phyloP scores from a whole-genome alignment of 2,329 filamentous ascomycete genomes.

The Fusarium sp. region DNA sequence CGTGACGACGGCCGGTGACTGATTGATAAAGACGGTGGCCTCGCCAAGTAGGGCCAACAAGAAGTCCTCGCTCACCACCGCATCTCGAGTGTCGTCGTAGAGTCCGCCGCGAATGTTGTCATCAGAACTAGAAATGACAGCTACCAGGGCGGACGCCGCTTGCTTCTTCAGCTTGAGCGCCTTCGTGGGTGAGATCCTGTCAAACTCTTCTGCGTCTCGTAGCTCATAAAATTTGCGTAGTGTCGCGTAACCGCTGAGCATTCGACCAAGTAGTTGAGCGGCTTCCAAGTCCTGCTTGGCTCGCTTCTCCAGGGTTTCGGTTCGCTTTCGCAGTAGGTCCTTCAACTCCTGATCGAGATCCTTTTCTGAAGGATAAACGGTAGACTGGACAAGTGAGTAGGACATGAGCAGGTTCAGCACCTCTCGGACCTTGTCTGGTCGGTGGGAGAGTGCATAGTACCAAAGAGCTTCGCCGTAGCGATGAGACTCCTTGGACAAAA shows the following conservation, averaged over 20 bases:
- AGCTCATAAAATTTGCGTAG: constrained; percentile 91
- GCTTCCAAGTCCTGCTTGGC: constrained; percentile 84
- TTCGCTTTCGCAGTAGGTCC: constrained; percentile 79
- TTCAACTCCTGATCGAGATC: constrained; percentile 82
- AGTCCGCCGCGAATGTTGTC: constrained; percentile 93
- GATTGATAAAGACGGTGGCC: constrained; percentile 81
- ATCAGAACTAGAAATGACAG: constrained; percentile 88
- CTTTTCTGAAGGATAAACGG: constrained; percentile 78
- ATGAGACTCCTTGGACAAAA: constrained; percentile 78
- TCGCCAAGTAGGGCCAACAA: constrained; percentile 88
- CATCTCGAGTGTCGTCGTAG: constrained; percentile 84
- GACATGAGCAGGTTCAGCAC: constrained; percentile 90
- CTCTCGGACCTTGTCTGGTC: constrained; percentile 82
- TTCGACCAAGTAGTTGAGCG: constrained; percentile 84
- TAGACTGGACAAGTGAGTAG: constrained; percentile 88
- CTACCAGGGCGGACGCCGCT: constrained; percentile 80
- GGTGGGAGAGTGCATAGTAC: constrained; percentile 91
- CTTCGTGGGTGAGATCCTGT: constrained; percentile 52
- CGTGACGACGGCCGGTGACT: constrained; percentile 69
- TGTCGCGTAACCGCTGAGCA: constrained; percentile 93
- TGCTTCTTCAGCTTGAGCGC: constrained; percentile 75
- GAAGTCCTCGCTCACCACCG: constrained; percentile 90
- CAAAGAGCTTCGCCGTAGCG: constrained; percentile 89
- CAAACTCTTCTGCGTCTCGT: constrained; percentile 70
- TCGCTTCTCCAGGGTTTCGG: constrained; percentile 78